Evolutionary conservation across 306 rosid species (phyloP).

Genomic region (Fagus crenata): DNA sequence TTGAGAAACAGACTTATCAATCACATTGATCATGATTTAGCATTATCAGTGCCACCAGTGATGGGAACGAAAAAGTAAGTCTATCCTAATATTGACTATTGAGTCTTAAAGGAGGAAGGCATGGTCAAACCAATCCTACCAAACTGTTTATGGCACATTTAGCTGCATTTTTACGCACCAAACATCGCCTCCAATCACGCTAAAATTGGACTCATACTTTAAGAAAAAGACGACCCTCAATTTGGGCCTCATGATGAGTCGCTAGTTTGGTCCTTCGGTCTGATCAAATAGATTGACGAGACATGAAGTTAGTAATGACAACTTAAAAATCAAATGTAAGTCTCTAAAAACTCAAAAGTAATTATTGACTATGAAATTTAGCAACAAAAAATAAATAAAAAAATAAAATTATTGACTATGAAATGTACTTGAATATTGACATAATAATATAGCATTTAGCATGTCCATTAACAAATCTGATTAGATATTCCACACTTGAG

Average conservation of each 20-base stretch:
- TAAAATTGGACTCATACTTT: background rate
- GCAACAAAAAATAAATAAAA: too few relatives aligned
- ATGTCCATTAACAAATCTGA: background rate
- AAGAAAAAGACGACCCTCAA: background rate
- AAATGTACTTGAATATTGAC: background rate
- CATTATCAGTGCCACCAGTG: background rate
- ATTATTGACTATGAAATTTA: too few relatives aligned
- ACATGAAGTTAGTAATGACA: too few relatives aligned
- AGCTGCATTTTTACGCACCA: slow-evolving; percentile 17
- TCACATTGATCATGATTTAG: background rate
- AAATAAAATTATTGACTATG: background rate
- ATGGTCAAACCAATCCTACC: slow-evolving; percentile 15
- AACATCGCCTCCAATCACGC: slow-evolving; percentile 39
- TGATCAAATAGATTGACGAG: too few relatives aligned
- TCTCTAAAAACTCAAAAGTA: too few relatives aligned
- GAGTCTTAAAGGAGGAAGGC: background rate
- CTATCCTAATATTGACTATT: background rate
- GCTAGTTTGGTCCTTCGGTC: background rate
- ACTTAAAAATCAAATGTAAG: too few relatives aligned
- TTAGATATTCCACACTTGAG: too few relatives aligned
- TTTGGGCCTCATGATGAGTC: background rate
- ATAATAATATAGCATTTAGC: background rate
- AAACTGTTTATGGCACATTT: background rate
- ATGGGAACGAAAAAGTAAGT: background rate
- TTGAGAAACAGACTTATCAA: background rate